A percentile compares a stretch with the other conserved stretches of the same genome.
Conservation (phyloP, 2,329 filamentous ascomycete genomes). For the Xylaria polymorpha region DNA sequence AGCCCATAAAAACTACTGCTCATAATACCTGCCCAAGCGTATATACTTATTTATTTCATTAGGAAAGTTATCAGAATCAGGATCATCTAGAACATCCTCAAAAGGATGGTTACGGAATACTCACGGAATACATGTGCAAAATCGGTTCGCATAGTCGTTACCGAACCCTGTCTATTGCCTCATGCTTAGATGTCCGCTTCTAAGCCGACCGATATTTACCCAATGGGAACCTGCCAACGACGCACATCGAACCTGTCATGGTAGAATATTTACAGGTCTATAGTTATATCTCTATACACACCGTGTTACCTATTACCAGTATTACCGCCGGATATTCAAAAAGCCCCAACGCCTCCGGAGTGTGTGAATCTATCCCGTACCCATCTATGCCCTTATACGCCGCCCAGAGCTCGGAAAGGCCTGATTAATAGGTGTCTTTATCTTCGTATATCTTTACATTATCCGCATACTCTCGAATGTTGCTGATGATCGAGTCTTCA, state of each 20-base stretch:
- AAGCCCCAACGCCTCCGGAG: conserved; percentile 28
- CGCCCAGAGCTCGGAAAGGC: neutral
- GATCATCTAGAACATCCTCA: too few species aligned
- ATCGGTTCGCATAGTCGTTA: neutral
- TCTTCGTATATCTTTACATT: conserved; percentile 86
- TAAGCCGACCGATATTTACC: neutral
- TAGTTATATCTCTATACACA: conserved; percentile 26
- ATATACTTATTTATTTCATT: too few species aligned
- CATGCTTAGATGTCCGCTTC: neutral
- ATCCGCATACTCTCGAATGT: conserved; percentile 83
- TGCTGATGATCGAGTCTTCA: conserved; percentile 79
- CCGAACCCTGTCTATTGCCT: conserved; percentile 1
- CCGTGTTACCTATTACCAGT: conserved; percentile 7
- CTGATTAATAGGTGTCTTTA: conserved; percentile 36
- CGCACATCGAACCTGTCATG: neutral
- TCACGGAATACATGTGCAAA: neutral
- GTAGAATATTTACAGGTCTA: conserved; percentile 1
- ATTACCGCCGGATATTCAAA: conserved; percentile 16
- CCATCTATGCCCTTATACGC: conserved; percentile 14
- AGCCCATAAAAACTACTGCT: neutral
- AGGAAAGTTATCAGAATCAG: too few species aligned
- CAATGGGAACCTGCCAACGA: neutral
- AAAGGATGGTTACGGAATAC: too few species aligned
- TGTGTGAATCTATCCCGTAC: conserved; percentile 28
- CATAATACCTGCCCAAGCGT: neutral